Conservation (phyloP, 2,329 filamentous ascomycete genomes). For the Drechslera avenae region DNA sequence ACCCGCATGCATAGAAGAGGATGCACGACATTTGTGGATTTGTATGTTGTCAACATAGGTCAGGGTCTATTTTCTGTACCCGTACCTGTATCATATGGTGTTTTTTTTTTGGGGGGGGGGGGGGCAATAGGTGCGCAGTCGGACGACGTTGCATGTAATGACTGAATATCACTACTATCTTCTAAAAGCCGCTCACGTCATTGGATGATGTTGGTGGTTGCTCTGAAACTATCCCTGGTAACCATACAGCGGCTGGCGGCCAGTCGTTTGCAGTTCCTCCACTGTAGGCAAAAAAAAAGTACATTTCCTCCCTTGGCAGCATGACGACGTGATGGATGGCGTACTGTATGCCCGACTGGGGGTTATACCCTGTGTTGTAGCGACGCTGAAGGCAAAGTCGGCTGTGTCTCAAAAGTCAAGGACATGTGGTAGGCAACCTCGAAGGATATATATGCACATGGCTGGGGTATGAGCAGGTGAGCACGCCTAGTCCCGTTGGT, state of each 20-base stretch:
- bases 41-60: constrained; percentile 13
- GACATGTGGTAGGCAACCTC: constrained; percentile 13
- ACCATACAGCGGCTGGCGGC: not conserved
- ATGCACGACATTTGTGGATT: constrained; percentile 8
- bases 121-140: not conserved
- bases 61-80: constrained; percentile 4
- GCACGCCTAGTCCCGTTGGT: constrained; percentile 32
- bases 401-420: constrained; percentile 11
- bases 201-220: not conserved
- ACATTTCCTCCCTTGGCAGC: constrained; percentile 1
- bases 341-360: constrained; percentile 4
- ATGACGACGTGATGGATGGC: not conserved
- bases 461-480: constrained; percentile 32
- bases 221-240: not conserved
- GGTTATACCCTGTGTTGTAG: not conserved
- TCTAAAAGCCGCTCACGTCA: not conserved
- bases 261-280: not conserved
- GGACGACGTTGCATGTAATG: not conserved
- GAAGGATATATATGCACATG: constrained; percentile 18
- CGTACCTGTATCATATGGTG: constrained; percentile 10
- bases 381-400: constrained; percentile 2
- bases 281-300: not conserved
- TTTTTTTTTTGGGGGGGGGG: too few relatives aligned
- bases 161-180: too few relatives aligned
- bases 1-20: constrained; percentile 13